Base-by-base conservation (phyloP, 345 rosid species). In the Ricinus communis region DNA sequence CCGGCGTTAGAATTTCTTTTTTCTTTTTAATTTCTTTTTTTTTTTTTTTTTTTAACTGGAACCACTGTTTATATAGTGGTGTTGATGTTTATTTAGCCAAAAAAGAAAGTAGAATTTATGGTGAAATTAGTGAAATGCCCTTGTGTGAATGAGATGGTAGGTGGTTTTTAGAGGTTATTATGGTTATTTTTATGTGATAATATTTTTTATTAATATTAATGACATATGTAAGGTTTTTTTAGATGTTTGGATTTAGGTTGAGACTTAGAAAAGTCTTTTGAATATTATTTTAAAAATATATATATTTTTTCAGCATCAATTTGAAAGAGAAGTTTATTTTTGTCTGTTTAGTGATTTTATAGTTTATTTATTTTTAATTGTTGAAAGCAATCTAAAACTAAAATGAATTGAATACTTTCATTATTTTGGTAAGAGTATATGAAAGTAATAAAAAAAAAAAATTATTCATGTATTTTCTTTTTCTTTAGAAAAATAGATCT, bases 181-280 rank as follows among this genome's bases (percentile, higher is more conserved):
- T 62, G 18, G 78, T 66, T 72, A 25, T 73, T 71, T 36, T 18
- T 9, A 28, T 30, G 18, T 38, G 15, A n/a, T 33, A 27, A 15
- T 13, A 58, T 58, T 3, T 58, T n/a, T n/a, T 25, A 30, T 40
- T 58, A n/a, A 57, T 38, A 61, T 61, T 61, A 36, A 36, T 61
- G 65, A 61, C 40, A 62, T 62, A 40, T 25, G 30, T 21, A 8
- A 40, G 28, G 49, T 62, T 38, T 19, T 38, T 19, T 62, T 28
- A 62, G 19, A 62, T 38, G 66, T 62, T 62, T 13, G 40, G 50
- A 40, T 62, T 40, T 62, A 8, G 50, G 66, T 55, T 24, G 59
- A 53, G 57, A 27, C 22, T n/a, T 57, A 57, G 18, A 27, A 27
- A 27, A 4, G 62, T 57, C 62, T 27, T 27, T 57, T 57, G 12